Evolutionary conservation across 345 rosid genomes (phyloP).

Genomic region (Eucalyptus erythrocorys): DNA sequence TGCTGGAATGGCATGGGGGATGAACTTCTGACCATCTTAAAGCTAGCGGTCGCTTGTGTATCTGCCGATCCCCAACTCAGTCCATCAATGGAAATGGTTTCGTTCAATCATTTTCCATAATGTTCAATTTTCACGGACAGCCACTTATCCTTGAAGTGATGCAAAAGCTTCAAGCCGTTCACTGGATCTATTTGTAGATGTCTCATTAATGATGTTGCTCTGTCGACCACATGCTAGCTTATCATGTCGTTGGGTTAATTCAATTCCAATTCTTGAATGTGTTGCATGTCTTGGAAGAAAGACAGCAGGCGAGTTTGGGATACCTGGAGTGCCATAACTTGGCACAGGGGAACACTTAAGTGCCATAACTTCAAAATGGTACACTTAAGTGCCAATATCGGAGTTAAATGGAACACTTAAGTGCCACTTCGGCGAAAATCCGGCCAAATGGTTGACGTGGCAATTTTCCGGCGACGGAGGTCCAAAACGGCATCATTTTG

Average conservation of each 20-base stretch:
- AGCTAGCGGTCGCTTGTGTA: background rate
- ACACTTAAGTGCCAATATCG: too few species aligned
- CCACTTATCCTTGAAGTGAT: background rate
- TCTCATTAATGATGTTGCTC: background rate
- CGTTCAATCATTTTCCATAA: background rate
- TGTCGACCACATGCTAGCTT: background rate
- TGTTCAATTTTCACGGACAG: background rate
- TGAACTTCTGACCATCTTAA: too few species aligned
- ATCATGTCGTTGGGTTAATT: background rate
- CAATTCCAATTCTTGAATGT: background rate
- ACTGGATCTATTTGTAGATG: background rate
- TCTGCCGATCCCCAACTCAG: constrained; percentile 2
- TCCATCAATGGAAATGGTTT: constrained; percentile 14
- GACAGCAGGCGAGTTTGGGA: accelerated
- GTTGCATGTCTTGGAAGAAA: background rate
- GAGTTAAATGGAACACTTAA: too few species aligned
- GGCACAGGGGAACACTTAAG: too few species aligned
- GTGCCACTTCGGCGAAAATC: too few species aligned
- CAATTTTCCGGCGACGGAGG: too few species aligned
- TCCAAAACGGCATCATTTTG: too few species aligned
- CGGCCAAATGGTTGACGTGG: too few species aligned
- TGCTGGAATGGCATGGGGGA: background rate
- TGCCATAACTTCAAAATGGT: too few species aligned
- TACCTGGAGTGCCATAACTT: too few species aligned
- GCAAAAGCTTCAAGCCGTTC: background rate